These are phyloP conservation scores for Petunia hybrid DNA, from an alignment of 305 asterid species.

Conservation along the genomic window DNA sequence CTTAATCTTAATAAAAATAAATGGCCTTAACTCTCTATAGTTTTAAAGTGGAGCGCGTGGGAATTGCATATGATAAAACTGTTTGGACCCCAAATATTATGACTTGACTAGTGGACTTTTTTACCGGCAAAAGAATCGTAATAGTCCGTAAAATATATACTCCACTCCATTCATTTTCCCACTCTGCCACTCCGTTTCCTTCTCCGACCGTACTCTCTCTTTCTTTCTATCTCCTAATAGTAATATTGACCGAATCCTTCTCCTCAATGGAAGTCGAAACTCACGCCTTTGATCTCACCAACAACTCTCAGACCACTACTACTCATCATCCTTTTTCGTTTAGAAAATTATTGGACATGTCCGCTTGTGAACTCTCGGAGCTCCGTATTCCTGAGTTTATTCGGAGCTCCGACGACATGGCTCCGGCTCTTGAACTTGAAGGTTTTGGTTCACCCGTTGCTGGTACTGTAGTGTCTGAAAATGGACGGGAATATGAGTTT, in stretches of 20 bases:
- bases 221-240: slow-evolving; percentile 7
- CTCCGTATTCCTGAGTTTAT: slow-evolving; percentile 23
- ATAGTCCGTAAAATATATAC: background rate
- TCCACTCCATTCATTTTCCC: background rate
- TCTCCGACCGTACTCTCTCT: slow-evolving; percentile 20
- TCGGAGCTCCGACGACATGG: slow-evolving; percentile 35
- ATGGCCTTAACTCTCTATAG: too few relatives aligned
- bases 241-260: slow-evolving; percentile 10
- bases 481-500: background rate
- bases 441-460: slow-evolving; percentile 6
- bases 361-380: slow-evolving; percentile 30
- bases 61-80: too few relatives aligned
- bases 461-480: background rate
- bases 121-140: background rate
- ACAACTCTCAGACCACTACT: slow-evolving; percentile 23
- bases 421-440: background rate
- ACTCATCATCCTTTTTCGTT: slow-evolving; percentile 29
- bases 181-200: background rate
- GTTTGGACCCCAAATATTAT: too few relatives aligned
- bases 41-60: too few relatives aligned
- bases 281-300: slow-evolving; percentile 44
- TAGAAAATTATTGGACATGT: background rate
- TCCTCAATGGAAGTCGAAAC: slow-evolving; percentile 65
- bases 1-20: too few relatives aligned
- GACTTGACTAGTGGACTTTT: background rate